Evolutionary conservation across 768 basidiomycete genomes (phyloP), one percentile per base, ranked within the genome.

Genomic region (Kwoniella shandongensis): DNA sequence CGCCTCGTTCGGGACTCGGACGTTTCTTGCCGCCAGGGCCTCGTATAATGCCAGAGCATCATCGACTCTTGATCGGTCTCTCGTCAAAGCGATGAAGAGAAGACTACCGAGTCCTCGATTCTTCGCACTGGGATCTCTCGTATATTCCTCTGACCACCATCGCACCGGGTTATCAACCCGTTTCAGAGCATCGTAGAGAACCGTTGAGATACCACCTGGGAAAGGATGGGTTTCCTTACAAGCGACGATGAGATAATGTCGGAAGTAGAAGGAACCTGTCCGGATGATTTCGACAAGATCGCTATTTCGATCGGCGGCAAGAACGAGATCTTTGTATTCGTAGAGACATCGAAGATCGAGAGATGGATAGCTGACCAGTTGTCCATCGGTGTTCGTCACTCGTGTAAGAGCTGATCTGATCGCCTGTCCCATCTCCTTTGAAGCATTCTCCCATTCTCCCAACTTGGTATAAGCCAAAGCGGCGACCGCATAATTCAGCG

Each of bases 281-380:
- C 41, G 20, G 22, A 51, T 47, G 11, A 61, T 49, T 20, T 61
- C 59, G 4, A 61, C 20, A 12, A 61, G 15, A 52, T 55, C 53
- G 12, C 40, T 30, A 15, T 47, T 44, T 20, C 59, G 48, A 17
- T 30, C 29, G 32, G 22, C 26, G 22, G 32, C 38, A 4, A 55
- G 42, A 11, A 47, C 30, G 17, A 40, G 10, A 2, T 42, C 17
- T 39, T 48, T 30, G 44, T 61, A 61, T 15, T 22, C 11, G 8
- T 51, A 29, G 13, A 61, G n/a, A 22, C 47, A 27, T 3, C 51
- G 41, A n/a, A 44, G 23, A n/a, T 58, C 56, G 13, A 51, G 47
- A 5, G 49, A 36, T 11, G 56, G 56, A 30, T 51, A 58, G n/a
- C 30, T 15, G 13, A 38, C n/a, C 20, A 40, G 26, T 11, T 51